Evolutionary conservation across 139 green algal genomes (phyloP).

Genomic region (Diplosphaera chodatii): DNA sequence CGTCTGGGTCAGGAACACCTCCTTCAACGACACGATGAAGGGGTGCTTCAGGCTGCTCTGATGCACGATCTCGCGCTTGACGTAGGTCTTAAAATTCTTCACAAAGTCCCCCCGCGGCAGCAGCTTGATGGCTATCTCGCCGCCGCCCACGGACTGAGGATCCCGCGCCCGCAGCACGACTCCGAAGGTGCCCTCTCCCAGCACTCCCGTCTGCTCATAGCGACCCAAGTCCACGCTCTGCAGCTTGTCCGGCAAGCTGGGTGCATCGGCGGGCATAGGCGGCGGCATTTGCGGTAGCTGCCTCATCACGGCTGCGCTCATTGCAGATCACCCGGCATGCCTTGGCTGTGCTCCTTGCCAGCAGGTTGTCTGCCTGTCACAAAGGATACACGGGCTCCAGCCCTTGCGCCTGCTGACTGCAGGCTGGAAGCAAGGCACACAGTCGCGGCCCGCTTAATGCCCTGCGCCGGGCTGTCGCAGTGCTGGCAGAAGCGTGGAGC

Average conservation of each 20-base stretch:
- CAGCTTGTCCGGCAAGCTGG: constrained; percentile 3
- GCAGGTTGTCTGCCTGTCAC: no score
- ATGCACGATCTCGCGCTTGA: constrained; percentile 50
- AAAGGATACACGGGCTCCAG: no score
- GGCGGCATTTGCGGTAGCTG: not conserved
- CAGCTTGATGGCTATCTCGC: constrained; percentile 42
- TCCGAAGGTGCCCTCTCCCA: constrained; percentile 34
- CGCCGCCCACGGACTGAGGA: not conserved
- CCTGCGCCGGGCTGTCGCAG: no score
- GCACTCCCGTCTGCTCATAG: constrained; percentile 17
- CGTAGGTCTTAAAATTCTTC: constrained; percentile 31
- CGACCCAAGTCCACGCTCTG: constrained; percentile 13
- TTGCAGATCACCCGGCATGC: not conserved
- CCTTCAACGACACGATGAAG: constrained; percentile 37
- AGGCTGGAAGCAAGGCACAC: no score
- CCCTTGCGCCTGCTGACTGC: no score
- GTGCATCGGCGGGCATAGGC: not conserved
- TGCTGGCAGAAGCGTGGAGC: no score
- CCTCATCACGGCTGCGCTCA: not conserved
- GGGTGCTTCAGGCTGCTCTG: constrained; percentile 46
- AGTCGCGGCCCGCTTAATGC: no score
- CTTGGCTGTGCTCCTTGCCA: not conserved
- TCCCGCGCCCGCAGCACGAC: constrained; percentile 30
- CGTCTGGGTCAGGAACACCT: constrained; percentile 44
- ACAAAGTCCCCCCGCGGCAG: constrained; percentile 28